Evolutionary conservation across 805 yeast genomes (phyloP), one percentile per base, ranked within the genome.

Genomic region (Saturnispora besseyi): DNA sequence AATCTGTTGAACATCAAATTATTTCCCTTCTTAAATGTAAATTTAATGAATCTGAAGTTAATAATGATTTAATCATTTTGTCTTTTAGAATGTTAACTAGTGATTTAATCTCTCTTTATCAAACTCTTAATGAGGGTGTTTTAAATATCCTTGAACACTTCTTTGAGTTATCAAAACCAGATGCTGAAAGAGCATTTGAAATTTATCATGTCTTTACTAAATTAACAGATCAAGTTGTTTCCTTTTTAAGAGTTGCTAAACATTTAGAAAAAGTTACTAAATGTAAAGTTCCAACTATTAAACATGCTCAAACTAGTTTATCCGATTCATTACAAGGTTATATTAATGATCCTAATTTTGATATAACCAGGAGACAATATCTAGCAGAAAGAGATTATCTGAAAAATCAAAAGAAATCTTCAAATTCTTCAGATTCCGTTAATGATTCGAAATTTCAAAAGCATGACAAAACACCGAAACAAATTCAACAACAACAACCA

Each of bases 251-350:
- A 59, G 81, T 84, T 13, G 99, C 98, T 4, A 91, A 93, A 62
- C 88, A 84, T 63, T 72, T 87, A 56, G 96, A 87, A 66, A 79
- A 81, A 61, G 79, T 89, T 11, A 89, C 97, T 3, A 89, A 89
- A 59, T 71, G 91, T 56, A 90, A 84, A 59, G 96, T 93, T 32
- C 99, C 99, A 34, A 90, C 96, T 12, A 90, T 93, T 53, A 87
- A 87, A 63, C 99, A 93, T 67, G 98, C 98, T 1, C 97, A 97
- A 22, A 90, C 97, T 2, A 93, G 96, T 26, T 74, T 93, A 55
- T 85, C 96, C 3, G 76, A 81, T 32, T 82, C 95, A 12, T 76
- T 93, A 53, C 93, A 88, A 62, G 96, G 90, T 58, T 95, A 91
- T 64, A 70, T 93, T 56, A 77, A 82, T 56, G 97, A 91, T 62